Evolutionary conservation across 495 filamentous ascomycete genomes (phyloP).

Genomic region (Aspergillus hancockii): DNA sequence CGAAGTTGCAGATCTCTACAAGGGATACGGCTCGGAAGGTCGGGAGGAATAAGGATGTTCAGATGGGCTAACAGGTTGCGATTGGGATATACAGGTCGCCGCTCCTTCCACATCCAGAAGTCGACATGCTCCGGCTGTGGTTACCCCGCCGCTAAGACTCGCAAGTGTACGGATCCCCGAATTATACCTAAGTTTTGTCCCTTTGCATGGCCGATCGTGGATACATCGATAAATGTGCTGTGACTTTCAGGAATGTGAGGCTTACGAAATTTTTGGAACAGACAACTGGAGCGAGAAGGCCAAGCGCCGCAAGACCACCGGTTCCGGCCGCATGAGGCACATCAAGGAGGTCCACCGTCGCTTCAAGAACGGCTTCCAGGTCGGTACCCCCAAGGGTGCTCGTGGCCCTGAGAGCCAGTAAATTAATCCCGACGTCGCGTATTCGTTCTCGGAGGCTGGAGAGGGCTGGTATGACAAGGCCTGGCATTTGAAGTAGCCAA

Average conservation of each 20-base stretch:
- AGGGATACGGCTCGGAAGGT: conserved; percentile 10
- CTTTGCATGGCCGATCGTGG: conserved; percentile 17
- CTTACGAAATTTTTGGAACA: conserved; percentile 48
- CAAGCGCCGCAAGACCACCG: conserved; percentile 98
- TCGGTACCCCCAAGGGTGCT: conserved; percentile 81
- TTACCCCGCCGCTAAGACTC: conserved; percentile 93
- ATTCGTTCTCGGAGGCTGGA: conserved; percentile 50
- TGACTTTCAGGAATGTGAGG: conserved; percentile 15
- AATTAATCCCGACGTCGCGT: conserved; percentile 43
- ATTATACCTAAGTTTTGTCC: conserved; percentile 6
- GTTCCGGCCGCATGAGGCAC: conserved; percentile 89
- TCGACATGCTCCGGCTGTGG: conserved; percentile 95
- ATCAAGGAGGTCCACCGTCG: conserved; percentile 84
- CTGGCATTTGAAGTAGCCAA: conserved; percentile 44
- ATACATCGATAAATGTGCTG: conserved; percentile 9
- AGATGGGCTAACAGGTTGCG: conserved; percentile 31
- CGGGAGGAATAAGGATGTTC: conserved; percentile 7
- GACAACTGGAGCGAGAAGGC: conserved; percentile 99
- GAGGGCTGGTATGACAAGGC: conserved; percentile 48
- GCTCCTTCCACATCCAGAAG: conserved; percentile 99
- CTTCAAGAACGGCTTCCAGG: conserved; percentile 97
- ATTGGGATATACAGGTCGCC: conserved; percentile 64
- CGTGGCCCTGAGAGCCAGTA: conserved; percentile 60
- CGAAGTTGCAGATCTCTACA: conserved; percentile 17
- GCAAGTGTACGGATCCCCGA: conserved; percentile 84